Evolutionary conservation across 768 basidiomycete genomes (phyloP).

Genomic region (Tylopilus cervinicoccineus): DNA sequence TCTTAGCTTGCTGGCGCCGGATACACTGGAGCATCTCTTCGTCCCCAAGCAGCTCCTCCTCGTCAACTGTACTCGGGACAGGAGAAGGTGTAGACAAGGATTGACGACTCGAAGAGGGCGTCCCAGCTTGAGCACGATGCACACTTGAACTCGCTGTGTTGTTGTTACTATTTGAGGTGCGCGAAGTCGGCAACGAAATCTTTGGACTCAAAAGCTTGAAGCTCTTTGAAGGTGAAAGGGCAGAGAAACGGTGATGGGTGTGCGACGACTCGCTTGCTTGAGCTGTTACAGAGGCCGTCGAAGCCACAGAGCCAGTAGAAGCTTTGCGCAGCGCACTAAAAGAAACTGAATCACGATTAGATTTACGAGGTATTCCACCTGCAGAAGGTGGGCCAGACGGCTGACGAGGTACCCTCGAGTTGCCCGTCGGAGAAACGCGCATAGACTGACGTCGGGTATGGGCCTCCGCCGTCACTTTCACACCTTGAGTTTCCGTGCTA

Average conservation of each 20-base stretch:
- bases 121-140: conserved; percentile 51
- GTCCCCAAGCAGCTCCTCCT: conserved; percentile 85
- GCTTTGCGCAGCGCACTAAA: conserved; percentile 77
- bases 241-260: conserved; percentile 68
- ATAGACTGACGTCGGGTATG: conserved; percentile 50
- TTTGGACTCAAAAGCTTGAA: conserved; percentile 81
- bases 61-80: conserved; percentile 69
- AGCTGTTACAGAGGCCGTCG: conserved; percentile 51
- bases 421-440: conserved; percentile 59
- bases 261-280: conserved; percentile 38
- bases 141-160: conserved; percentile 35
- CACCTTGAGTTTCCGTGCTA: conserved; percentile 45
- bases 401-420: conserved; percentile 66
- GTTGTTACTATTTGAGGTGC: conserved; percentile 43
- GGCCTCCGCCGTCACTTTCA: conserved; percentile 37
- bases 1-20: conserved; percentile 84
- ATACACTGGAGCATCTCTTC: conserved; percentile 98
- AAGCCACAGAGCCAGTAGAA: conserved; percentile 77
- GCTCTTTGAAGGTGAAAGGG: conserved; percentile 80
- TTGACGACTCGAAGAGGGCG: conserved; percentile 70
- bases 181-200: conserved; percentile 56
- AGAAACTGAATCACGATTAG: conserved; percentile 75
- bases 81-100: conserved; percentile 86
- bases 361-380: conserved; percentile 55
- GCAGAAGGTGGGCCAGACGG: conserved; percentile 43